phyloP scores from a whole-genome alignment of 2,329 filamentous ascomycete genomes.

The Aspergillus brasiliensis region DNA sequence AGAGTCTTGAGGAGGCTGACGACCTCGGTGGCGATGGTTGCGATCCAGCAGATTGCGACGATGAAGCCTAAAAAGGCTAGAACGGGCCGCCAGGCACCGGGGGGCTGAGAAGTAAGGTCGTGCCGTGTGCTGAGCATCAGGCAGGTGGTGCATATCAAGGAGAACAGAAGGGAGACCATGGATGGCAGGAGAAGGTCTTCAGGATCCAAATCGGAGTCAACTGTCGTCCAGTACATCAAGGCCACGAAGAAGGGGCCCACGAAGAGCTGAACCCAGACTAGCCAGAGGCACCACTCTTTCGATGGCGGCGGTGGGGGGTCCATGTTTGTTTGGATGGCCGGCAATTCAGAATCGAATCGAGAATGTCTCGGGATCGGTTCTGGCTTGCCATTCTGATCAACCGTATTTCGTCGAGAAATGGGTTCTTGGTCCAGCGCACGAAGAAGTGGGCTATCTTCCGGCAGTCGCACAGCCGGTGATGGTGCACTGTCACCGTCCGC shows the following conservation, averaged over 20 bases:
- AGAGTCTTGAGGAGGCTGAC: slow-evolving; percentile 92
- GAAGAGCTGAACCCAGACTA: slow-evolving; percentile 81
- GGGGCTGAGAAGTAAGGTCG: slow-evolving; percentile 54
- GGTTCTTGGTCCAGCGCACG: slow-evolving; percentile 22
- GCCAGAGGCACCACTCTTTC: slow-evolving; percentile 85
- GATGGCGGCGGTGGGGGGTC: slow-evolving; percentile 28
- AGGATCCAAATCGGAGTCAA: slow-evolving; percentile 59
- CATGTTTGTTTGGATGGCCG: slow-evolving; percentile 29
- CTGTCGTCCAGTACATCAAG: slow-evolving; percentile 64
- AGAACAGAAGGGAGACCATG: slow-evolving; percentile 68
- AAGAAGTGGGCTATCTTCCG: slow-evolving; percentile 40
- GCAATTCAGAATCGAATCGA: slow-evolving; percentile 45
- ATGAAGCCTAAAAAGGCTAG: slow-evolving; percentile 88
- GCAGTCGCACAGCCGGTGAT: slow-evolving; percentile 33
- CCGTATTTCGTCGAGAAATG: slow-evolving; percentile 10
- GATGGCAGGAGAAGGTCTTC: slow-evolving; percentile 59
- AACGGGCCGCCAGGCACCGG: slow-evolving; percentile 73
- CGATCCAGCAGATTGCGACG: slow-evolving; percentile 94
- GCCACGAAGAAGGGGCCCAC: slow-evolving; percentile 83
- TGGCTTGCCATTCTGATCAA: slow-evolving; percentile 21
- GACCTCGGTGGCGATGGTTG: slow-evolving; percentile 91
- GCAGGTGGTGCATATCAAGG: slow-evolving; percentile 65
- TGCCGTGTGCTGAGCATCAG: slow-evolving; percentile 66
- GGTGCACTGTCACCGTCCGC: slow-evolving; percentile 20
- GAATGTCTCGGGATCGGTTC: slow-evolving; percentile 15